phyloP scores from a whole-genome alignment of 345 rosid genomes.

The Rhizophora mangle region DNA sequence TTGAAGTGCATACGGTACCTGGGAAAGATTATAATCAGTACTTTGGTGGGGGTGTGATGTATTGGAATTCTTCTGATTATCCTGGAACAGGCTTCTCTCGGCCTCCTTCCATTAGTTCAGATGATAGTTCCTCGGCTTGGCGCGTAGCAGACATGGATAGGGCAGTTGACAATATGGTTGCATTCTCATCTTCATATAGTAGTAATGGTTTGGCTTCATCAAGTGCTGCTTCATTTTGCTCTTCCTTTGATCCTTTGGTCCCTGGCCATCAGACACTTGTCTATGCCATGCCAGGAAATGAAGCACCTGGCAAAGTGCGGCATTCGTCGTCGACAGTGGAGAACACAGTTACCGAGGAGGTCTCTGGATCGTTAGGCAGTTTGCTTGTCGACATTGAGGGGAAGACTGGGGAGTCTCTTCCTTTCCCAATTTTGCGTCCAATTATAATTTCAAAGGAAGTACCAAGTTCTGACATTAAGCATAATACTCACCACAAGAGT shows the following conservation, averaged over 20 bases:
- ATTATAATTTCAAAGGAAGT: too few relatives aligned
- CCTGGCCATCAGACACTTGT: constrained; percentile 80
- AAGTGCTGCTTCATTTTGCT: constrained; percentile 80
- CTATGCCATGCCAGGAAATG: constrained; percentile 83
- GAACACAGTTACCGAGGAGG: too few relatives aligned
- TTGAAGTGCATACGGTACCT: constrained; percentile 75
- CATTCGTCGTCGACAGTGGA: constrained; percentile 51
- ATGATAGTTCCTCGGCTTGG: constrained; percentile 97
- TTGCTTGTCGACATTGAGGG: too few relatives aligned
- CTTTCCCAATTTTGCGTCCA: too few relatives aligned
- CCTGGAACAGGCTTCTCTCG: constrained; percentile 85
- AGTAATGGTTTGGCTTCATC: constrained; percentile 93
- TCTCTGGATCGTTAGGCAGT: too few relatives aligned
- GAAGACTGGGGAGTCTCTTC: too few relatives aligned
- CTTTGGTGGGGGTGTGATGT: constrained; percentile 98
- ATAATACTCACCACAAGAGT: too few relatives aligned
- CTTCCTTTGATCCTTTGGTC: constrained; percentile 80
- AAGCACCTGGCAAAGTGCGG: constrained; percentile 58
- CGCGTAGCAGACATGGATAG: constrained; percentile 95
- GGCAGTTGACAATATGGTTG: constrained; percentile 96
- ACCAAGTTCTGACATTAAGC: too few relatives aligned
- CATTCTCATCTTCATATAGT: constrained; percentile 87
- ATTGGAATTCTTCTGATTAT: constrained; percentile 93
- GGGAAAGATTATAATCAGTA: constrained; percentile 88
- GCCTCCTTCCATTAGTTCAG: constrained; percentile 96